Conservation (phyloP, 305 asterid genomes). For the Solanum hybrid region DNA sequence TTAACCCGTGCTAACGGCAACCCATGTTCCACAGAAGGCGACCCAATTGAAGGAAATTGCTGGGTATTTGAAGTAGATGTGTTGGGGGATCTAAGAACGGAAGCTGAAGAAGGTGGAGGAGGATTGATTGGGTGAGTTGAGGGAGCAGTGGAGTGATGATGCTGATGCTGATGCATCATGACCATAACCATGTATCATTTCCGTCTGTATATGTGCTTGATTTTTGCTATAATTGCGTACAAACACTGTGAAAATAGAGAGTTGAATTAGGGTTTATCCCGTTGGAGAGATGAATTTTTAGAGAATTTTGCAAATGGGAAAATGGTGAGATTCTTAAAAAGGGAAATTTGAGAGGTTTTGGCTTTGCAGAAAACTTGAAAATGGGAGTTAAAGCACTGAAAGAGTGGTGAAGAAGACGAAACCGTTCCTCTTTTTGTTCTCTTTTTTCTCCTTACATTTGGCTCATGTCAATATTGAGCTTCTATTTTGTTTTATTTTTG, state of each 20-base stretch:
- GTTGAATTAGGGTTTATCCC: background rate
- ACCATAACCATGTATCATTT: slow-evolving; percentile 19
- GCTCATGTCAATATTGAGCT: background rate
- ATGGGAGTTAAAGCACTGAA: background rate
- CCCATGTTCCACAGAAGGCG: background rate
- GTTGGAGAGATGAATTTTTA: background rate
- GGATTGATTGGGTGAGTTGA: slow-evolving; percentile 3
- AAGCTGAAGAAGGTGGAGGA: slow-evolving; percentile 3
- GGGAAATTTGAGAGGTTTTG: background rate
- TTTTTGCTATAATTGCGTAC: background rate
- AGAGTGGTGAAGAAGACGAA: background rate
- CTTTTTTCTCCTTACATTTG: background rate
- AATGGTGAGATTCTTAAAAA: background rate
- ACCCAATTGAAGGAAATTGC: slow-evolving; percentile 6
- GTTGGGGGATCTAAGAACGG: slow-evolving; percentile 16
- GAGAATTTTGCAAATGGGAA: background rate
- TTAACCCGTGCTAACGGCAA: slow-evolving; percentile 33
- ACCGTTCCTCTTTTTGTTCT: background rate
- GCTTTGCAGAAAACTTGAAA: background rate
- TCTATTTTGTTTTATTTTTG: background rate
- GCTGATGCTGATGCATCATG: slow-evolving; percentile 18
- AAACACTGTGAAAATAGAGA: background rate
- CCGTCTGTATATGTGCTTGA: background rate
- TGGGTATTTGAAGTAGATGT: slow-evolving; percentile 6
- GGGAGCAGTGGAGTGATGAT: slow-evolving; percentile 11